Evolutionary conservation across 1,284 basidiomycete species (phyloP).

Genomic region (Trichosporon sp.): DNA sequence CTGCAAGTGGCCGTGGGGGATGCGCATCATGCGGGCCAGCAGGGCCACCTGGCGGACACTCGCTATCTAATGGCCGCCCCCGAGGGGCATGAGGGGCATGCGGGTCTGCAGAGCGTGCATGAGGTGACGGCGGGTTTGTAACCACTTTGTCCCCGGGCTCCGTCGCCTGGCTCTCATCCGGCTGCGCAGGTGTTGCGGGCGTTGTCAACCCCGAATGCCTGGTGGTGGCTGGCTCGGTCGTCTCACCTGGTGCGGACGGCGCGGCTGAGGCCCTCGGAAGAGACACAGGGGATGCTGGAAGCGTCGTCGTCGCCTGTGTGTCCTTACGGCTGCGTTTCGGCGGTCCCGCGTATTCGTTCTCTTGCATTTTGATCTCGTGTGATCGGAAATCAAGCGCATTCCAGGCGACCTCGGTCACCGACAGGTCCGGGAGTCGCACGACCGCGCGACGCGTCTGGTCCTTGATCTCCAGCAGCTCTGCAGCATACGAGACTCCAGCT

Average conservation of each 20-base stretch:
- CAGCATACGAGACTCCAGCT: slow-evolving; percentile 72
- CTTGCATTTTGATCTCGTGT: slow-evolving; percentile 9
- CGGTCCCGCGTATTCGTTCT: slow-evolving; percentile 22
- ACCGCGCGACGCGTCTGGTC: slow-evolving; percentile 65
- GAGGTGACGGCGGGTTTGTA: not conserved
- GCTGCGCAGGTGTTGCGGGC: not conserved
- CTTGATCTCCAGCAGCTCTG: slow-evolving; percentile 64
- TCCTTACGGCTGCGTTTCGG: slow-evolving; percentile 20
- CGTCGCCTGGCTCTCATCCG: not conserved
- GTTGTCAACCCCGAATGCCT: not conserved
- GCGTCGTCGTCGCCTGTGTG: not conserved
- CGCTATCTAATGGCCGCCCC: not conserved
- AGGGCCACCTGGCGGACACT: not conserved
- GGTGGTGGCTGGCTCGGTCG: not conserved
- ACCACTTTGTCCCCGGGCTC: not conserved
- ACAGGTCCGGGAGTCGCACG: slow-evolving; percentile 48
- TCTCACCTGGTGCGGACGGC: not conserved
- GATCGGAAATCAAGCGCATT: slow-evolving; percentile 18
- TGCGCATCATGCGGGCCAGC: not conserved
- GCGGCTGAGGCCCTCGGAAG: not conserved
- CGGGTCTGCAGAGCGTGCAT: not conserved
- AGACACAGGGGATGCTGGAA: not conserved
- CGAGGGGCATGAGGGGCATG: not conserved
- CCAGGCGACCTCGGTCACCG: slow-evolving; percentile 10
- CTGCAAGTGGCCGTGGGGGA: not conserved